Conservation (phyloP, 2,329 filamentous ascomycete genomes). For the Madurella mycetomatis region DNA sequence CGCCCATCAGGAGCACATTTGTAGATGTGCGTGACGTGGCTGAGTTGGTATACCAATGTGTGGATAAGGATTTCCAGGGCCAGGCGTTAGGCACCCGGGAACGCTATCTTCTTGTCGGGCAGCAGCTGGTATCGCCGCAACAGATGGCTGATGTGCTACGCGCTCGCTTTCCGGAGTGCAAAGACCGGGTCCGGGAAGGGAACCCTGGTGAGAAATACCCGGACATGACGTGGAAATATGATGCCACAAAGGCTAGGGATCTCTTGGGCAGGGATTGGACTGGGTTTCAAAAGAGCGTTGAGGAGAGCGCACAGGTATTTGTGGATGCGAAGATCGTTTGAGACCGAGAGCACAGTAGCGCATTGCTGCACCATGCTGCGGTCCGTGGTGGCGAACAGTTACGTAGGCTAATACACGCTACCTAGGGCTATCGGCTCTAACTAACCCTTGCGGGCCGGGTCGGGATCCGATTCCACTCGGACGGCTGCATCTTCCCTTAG, state of each 20-base stretch:
- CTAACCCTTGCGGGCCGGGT: conserved; percentile 7
- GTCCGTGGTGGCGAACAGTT: too few relatives aligned
- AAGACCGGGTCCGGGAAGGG: conserved; percentile 1
- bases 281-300: conserved; percentile 15
- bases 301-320: conserved; percentile 15
- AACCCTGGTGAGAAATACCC: conserved; percentile 5
- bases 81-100: neutral
- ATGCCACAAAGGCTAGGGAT: conserved; percentile 9
- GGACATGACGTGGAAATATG: conserved; percentile 12
- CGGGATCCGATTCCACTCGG: conserved; percentile 5
- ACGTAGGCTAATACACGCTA: too few relatives aligned
- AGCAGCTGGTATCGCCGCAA: conserved; percentile 13
- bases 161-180: conserved; percentile 1
- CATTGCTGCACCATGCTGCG: too few relatives aligned
- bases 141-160: conserved; percentile 9
- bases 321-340: neutral
- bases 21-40: conserved; percentile 22
- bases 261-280: conserved; percentile 16
- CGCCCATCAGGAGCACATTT: conserved; percentile 17
- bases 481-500: conserved; percentile 7
- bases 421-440: conserved; percentile 1
- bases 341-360: neutral
- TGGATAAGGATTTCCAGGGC: neutral
- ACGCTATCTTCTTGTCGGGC: conserved; percentile 11
- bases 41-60: conserved; percentile 9